Percentiles rank a stretch among this genome's conserved stretches.
Conservation (phyloP, 495 filamentous ascomycete species). For the Clavariopsis aquatica region DNA sequence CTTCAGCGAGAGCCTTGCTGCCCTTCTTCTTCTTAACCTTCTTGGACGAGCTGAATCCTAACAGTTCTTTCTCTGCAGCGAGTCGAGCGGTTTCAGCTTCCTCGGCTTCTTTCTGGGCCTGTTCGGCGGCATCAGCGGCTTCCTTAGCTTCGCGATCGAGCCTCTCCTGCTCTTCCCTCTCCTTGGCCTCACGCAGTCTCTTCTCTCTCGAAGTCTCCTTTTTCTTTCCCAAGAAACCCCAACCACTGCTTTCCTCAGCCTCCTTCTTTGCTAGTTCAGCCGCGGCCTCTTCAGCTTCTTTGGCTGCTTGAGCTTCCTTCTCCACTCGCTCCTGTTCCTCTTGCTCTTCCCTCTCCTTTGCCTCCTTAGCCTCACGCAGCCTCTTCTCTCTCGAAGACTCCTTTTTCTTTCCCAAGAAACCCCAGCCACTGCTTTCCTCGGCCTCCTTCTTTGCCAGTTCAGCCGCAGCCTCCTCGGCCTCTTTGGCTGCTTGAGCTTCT, state of each 20-base stretch:
- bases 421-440: constrained; percentile 10
- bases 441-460: constrained; percentile 13
- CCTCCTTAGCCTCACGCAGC: constrained; percentile 22
- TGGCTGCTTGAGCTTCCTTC: constrained; percentile 27
- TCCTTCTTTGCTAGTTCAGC: constrained; percentile 27
- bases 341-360: constrained; percentile 22
- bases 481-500: constrained; percentile 29
- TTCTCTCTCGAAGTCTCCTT: constrained; percentile 29
- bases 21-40: constrained; percentile 41
- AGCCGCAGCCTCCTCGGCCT: constrained; percentile 35
- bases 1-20: constrained; percentile 16
- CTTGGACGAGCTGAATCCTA: constrained; percentile 39
- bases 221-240: constrained; percentile 25
- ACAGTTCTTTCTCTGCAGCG: constrained; percentile 43
- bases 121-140: constrained; percentile 32
- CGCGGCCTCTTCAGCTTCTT: constrained; percentile 39
- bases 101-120: constrained; percentile 33
- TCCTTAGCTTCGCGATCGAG: constrained; percentile 35
- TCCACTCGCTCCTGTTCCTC: constrained; percentile 20
- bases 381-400: constrained; percentile 17
- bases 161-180: constrained; percentile 27
- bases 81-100: constrained; percentile 38
- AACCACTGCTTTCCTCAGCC: constrained; percentile 21
- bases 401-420: constrained; percentile 17
- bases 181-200: constrained; percentile 17